Percentiles rank a stretch among this genome's conserved stretches.
Conservation (phyloP, 768 basidiomycete species). For the Lyophyllum atratum region DNA sequence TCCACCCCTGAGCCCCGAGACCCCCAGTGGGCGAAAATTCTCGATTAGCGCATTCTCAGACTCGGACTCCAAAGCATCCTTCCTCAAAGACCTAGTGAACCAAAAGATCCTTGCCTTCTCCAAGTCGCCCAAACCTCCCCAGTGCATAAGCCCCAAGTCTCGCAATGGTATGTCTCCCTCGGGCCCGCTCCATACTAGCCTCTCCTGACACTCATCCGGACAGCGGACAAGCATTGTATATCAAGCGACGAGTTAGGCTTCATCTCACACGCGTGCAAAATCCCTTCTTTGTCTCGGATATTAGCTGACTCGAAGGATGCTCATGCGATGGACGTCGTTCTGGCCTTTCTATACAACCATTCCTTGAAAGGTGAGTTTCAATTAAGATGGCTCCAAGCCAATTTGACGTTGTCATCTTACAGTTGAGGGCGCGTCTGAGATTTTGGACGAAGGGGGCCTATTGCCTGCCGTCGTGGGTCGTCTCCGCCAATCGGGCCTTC, state of each 20-base stretch:
- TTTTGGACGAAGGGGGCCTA: conserved; percentile 9
- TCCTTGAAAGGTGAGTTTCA: conserved; percentile 12
- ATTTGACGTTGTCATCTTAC: neutral
- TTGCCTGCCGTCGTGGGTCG: conserved; percentile 7
- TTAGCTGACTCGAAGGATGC: neutral
- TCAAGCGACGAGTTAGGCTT: conserved; percentile 9
- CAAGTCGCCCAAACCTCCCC: conserved; percentile 6
- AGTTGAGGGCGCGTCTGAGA: conserved; percentile 17
- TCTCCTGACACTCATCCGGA: neutral
- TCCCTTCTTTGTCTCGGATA: conserved; percentile 8
- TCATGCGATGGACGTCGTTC: conserved; percentile 5
- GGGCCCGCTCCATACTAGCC: neutral
- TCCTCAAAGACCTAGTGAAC: conserved; percentile 13
- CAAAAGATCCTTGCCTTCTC: conserved; percentile 5
- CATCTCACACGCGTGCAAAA: conserved; percentile 1
- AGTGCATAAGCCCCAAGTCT: conserved; percentile 1
- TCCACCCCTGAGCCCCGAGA: neutral
- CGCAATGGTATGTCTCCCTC: conserved; percentile 10
- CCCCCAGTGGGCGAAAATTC: conserved; percentile 5
- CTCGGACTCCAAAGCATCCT: conserved; percentile 8
- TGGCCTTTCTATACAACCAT: conserved; percentile 16
- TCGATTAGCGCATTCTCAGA: conserved; percentile 3
- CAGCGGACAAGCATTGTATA: conserved; percentile 5
- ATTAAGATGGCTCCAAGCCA: neutral
- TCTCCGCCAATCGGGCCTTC: conserved; percentile 2